Conservation (phyloP, 306 rosid genomes). For the Cucurbita moschata region DNA sequence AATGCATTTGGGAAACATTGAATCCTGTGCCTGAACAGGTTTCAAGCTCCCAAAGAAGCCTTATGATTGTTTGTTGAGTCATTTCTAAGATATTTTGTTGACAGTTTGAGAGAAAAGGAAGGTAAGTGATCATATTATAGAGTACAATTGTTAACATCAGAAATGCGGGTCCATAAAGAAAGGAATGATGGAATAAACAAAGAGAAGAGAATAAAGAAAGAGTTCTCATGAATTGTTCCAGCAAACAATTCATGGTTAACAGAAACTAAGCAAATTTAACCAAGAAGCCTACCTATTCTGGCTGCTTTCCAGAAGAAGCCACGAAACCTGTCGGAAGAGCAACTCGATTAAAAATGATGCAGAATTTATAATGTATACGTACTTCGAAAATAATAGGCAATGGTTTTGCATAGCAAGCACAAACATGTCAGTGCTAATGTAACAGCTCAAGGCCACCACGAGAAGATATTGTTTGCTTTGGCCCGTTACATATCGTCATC, state of each 20-base stretch:
- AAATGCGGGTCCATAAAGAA: neutral
- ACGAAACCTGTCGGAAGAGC: slow-evolving; percentile 29
- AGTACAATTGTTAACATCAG: neutral
- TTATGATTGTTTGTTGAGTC: neutral
- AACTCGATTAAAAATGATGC: neutral
- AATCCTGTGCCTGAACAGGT: neutral
- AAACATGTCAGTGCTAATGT: neutral
- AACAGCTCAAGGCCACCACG: too few species aligned
- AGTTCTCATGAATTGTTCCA: neutral
- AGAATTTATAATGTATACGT: neutral
- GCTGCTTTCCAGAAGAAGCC: slow-evolving; percentile 78
- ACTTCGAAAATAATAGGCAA: neutral
- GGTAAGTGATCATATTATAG: neutral
- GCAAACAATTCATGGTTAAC: neutral
- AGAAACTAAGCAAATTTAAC: neutral
- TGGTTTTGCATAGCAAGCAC: neutral
- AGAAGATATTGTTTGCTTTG: too few species aligned
- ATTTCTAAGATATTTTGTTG: neutral
- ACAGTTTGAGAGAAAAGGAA: neutral
- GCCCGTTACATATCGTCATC: too few species aligned
- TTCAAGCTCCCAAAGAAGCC: neutral
- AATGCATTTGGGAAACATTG: neutral
- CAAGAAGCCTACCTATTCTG: slow-evolving; percentile 33
- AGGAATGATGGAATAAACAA: neutral
- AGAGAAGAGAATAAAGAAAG: neutral